phyloP scores from a whole-genome alignment of 352 stramenopile genomes.

The Thraustotheca clavata region DNA sequence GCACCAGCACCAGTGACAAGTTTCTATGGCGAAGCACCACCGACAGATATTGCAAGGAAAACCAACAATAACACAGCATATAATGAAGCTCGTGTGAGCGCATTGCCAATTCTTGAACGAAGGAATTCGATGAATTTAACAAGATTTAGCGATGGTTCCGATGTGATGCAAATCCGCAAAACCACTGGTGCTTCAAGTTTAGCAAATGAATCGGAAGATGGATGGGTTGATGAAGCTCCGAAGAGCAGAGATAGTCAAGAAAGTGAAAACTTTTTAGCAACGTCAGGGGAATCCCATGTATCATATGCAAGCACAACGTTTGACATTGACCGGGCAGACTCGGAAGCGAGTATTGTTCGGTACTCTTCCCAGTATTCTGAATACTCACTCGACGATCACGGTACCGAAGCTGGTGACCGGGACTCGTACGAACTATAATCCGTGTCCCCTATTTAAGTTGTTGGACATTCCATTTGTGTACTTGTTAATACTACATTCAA shows the following conservation, averaged over 20 bases:
- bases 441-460: background rate
- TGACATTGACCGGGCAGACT: slow-evolving; percentile 7
- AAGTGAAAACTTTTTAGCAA: slow-evolving; percentile 7
- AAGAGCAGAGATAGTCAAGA: background rate
- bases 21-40: background rate
- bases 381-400: slow-evolving; percentile 4
- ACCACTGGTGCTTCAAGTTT: background rate
- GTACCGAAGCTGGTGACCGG: background rate
- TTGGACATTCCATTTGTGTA: background rate
- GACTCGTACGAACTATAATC: slow-evolving; percentile 6
- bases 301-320: slow-evolving; percentile 5
- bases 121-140: slow-evolving; percentile 4
- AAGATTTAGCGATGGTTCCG: background rate
- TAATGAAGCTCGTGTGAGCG: background rate
- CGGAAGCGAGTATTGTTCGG: background rate
- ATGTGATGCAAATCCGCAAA: background rate
- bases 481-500: too few relatives aligned
- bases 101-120: background rate
- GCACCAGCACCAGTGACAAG: background rate
- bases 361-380: slow-evolving; percentile 7
- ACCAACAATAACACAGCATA: background rate
- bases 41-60: background rate
- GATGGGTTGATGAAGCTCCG: background rate
- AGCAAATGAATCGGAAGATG: background rate
- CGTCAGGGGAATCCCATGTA: background rate